Percentiles rank a stretch among this genome's conserved stretches.
Conservation (phyloP, 768 basidiomycete species). For the Lactifluus piperatus region DNA sequence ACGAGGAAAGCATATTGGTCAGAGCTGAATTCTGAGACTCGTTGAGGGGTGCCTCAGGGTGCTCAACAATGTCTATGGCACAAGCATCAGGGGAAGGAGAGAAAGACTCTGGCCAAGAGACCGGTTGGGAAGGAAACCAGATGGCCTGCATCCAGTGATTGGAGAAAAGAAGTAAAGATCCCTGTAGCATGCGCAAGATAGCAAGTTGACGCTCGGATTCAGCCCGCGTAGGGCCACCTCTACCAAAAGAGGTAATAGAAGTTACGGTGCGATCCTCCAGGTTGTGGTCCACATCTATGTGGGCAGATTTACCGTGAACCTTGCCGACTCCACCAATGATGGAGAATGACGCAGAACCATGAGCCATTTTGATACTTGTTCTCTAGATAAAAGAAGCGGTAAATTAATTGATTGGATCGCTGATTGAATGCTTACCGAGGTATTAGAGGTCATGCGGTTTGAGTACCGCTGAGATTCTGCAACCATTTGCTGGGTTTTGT, state of each 20-base stretch:
- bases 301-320: conserved; percentile 20
- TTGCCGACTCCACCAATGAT: conserved; percentile 21
- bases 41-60: conserved; percentile 29
- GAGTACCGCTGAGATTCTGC: conserved; percentile 9
- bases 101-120: conserved; percentile 32
- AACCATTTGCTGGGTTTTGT: conserved; percentile 8
- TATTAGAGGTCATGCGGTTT: background rate
- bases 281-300: conserved; percentile 21
- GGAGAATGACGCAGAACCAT: conserved; percentile 23
- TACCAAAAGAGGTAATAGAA: conserved; percentile 42
- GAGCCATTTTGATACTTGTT: conserved; percentile 22
- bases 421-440: background rate
- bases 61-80: conserved; percentile 18
- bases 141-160: conserved; percentile 34
- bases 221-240: conserved; percentile 49
- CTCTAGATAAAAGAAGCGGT: background rate
- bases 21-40: conserved; percentile 33
- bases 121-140: conserved; percentile 26
- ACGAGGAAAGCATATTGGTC: conserved; percentile 30
- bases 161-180: conserved; percentile 23
- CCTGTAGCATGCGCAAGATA: conserved; percentile 32
- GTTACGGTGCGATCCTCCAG: conserved; percentile 27
- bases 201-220: conserved; percentile 35
- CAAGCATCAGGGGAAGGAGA: conserved; percentile 20
- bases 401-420: no score